Evolutionary conservation across 2,329 filamentous ascomycete genomes (phyloP).

Genomic region (Aspergillus luchuensis): DNA sequence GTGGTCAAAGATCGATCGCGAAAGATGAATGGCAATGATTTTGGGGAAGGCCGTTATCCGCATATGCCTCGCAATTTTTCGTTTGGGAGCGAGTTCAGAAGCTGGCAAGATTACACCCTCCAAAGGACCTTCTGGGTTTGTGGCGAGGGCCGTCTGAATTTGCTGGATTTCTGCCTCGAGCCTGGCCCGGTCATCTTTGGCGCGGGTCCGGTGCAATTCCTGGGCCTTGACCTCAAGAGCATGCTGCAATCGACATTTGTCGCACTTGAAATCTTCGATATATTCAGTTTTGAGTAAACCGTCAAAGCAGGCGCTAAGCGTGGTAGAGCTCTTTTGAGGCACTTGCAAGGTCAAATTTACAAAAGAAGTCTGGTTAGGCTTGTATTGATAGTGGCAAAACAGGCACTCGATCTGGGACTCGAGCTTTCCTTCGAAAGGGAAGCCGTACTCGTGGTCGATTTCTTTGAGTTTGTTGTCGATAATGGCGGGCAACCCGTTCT

Average conservation of each 20-base stretch:
- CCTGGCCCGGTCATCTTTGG: slow-evolving; percentile 54
- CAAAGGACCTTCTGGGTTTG: slow-evolving; percentile 76
- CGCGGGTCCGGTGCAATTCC: slow-evolving; percentile 59
- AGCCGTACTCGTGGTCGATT: slow-evolving; percentile 56
- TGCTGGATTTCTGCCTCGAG: slow-evolving; percentile 63
- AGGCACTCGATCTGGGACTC: slow-evolving; percentile 96
- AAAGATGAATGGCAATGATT: slow-evolving; percentile 87
- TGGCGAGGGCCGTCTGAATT: slow-evolving; percentile 70
- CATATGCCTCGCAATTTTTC: slow-evolving; percentile 83
- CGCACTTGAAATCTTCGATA: slow-evolving; percentile 96
- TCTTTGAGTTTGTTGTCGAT: slow-evolving; percentile 42
- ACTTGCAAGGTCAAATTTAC: slow-evolving; percentile 91
- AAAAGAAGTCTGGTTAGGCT: slow-evolving; percentile 78
- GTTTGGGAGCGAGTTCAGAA: slow-evolving; percentile 71
- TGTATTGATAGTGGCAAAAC: slow-evolving; percentile 86
- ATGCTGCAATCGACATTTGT: slow-evolving; percentile 84
- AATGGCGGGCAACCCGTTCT: slow-evolving; percentile 36
- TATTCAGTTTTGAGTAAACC: slow-evolving; percentile 91
- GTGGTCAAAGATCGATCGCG: slow-evolving; percentile 84
- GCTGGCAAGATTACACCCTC: slow-evolving; percentile 75
- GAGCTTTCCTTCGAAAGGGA: slow-evolving; percentile 87
- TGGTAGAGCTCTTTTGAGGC: slow-evolving; percentile 77
- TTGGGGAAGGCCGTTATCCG: slow-evolving; percentile 86
- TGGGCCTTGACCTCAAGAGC: slow-evolving; percentile 66
- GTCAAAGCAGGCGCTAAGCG: slow-evolving; percentile 86